Evolutionary conservation across 2,329 filamentous ascomycete genomes (phyloP).

Genomic region (Ilyonectria robusta): DNA sequence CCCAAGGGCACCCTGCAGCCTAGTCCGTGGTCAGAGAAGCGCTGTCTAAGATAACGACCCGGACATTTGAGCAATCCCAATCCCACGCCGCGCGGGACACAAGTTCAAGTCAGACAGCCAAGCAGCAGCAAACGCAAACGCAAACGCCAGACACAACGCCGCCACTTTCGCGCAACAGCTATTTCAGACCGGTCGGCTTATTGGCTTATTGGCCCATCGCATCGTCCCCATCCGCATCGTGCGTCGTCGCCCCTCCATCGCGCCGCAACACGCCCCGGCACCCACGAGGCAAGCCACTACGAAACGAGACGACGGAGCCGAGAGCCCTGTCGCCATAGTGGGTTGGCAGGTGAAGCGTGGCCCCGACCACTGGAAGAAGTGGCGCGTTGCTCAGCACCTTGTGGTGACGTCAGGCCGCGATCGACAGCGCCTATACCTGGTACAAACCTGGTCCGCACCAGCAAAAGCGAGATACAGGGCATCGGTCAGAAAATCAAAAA

Average conservation of each 20-base stretch:
- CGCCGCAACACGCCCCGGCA: conserved; percentile 1
- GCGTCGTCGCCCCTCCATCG: neutral
- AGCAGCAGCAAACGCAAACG: neutral
- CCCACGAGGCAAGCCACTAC: conserved; percentile 9
- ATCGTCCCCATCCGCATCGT: neutral
- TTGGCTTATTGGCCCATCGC: conserved; percentile 15
- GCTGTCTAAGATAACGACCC: conserved; percentile 21
- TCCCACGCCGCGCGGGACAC: conserved; percentile 16
- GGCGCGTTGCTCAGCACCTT: neutral
- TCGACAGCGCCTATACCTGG: neutral
- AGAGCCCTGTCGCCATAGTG: conserved; percentile 6
- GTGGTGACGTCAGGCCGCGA: conserved; percentile 3
- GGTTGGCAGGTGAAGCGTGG: neutral
- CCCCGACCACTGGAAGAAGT: neutral
- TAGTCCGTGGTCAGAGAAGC: neutral
- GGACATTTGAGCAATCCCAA: conserved; percentile 7
- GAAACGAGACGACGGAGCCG: conserved; percentile 4
- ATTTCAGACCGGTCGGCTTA: conserved; percentile 7
- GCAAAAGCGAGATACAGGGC: neutral
- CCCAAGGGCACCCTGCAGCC: conserved; percentile 10
- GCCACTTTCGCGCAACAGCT: conserved; percentile 12
- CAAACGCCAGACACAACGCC: neutral
- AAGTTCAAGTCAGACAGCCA: conserved; percentile 16
- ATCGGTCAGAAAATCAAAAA: neutral
- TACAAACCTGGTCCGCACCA: neutral